Conservation (phyloP, 2,329 filamentous ascomycete genomes). For the Xylaria sp. region DNA sequence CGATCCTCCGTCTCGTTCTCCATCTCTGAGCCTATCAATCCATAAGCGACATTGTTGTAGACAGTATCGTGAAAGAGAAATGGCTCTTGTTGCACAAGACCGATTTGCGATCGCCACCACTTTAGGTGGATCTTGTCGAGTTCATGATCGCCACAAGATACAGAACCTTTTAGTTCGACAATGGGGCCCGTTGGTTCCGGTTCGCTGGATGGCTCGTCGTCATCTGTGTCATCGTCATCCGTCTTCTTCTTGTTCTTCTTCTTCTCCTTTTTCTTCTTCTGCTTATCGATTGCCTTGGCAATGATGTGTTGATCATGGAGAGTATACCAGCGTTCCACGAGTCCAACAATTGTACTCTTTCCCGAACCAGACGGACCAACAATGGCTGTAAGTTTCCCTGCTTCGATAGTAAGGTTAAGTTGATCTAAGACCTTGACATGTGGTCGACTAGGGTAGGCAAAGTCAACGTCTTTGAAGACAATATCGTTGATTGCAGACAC, state of each 20-base stretch:
- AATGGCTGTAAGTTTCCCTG: slow-evolving; percentile 77
- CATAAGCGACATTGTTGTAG: slow-evolving; percentile 70
- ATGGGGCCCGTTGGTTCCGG: slow-evolving; percentile 54
- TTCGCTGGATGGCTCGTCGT: slow-evolving; percentile 41
- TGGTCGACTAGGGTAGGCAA: slow-evolving; percentile 76
- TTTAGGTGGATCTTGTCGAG: slow-evolving; percentile 70
- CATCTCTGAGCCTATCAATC: slow-evolving; percentile 64
- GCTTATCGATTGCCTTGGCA: slow-evolving; percentile 60
- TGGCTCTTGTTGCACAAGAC: slow-evolving; percentile 75
- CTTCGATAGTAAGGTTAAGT: slow-evolving; percentile 67
- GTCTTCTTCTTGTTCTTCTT: slow-evolving; percentile 51
- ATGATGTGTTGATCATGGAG: slow-evolving; percentile 65
- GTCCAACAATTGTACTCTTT: slow-evolving; percentile 78
- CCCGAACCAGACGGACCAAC: slow-evolving; percentile 79
- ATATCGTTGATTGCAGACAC: slow-evolving; percentile 65
- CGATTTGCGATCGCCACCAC: slow-evolving; percentile 71
- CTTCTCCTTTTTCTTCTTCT: slow-evolving; percentile 56
- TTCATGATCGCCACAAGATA: slow-evolving; percentile 64
- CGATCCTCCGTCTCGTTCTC: slow-evolving; percentile 64
- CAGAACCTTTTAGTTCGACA: slow-evolving; percentile 62
- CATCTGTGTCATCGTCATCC: slow-evolving; percentile 42
- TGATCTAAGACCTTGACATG: slow-evolving; percentile 72
- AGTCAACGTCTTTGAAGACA: slow-evolving; percentile 72
- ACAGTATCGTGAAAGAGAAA: slow-evolving; percentile 76
- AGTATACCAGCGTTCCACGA: slow-evolving; percentile 79